Conservation (phyloP, 768 basidiomycete species). For the Phallus indusiatus region DNA sequence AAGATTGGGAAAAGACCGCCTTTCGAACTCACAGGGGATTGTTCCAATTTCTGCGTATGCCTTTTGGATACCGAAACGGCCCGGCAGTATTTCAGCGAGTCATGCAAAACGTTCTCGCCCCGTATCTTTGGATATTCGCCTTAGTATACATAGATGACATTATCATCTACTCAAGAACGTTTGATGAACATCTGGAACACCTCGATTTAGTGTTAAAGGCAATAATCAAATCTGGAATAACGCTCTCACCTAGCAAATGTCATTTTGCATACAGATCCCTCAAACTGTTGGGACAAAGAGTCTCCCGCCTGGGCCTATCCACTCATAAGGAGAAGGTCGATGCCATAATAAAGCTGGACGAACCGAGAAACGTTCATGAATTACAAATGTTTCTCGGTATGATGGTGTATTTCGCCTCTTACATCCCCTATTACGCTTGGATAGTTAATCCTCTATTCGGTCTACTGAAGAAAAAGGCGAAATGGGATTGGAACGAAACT, state of each 20-base stretch:
- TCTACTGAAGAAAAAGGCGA: conserved; percentile 21
- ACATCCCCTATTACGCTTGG: conserved; percentile 27
- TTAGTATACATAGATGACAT: conserved; percentile 37
- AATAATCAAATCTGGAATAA: conserved; percentile 21
- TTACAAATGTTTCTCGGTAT: conserved; percentile 28
- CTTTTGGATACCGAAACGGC: conserved; percentile 29
- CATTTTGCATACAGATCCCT: too few relatives aligned
- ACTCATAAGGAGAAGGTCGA: conserved; percentile 29
- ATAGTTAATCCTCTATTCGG: conserved; percentile 26
- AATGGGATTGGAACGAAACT: conserved; percentile 17
- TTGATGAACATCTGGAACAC: neutral
- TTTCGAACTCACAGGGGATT: conserved; percentile 32
- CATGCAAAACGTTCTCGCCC: conserved; percentile 29
- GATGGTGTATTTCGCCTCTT: conserved; percentile 29
- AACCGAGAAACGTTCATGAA: conserved; percentile 17
- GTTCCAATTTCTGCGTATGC: conserved; percentile 33
- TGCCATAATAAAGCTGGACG: conserved; percentile 22
- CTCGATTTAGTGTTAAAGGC: conserved; percentile 21
- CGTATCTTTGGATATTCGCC: conserved; percentile 30
- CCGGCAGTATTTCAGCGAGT: conserved; percentile 32
- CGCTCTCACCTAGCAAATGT: conserved; percentile 28
- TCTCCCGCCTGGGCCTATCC: conserved; percentile 27
- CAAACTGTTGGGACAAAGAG: conserved; percentile 30
- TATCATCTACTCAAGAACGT: conserved; percentile 20
- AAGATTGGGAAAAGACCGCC: conserved; percentile 25